Percentiles rank a stretch among this genome's conserved stretches.
Conservation (phyloP, 225 moss, liverwort and hornwort genomes). For the Takakia lepidozioides region DNA sequence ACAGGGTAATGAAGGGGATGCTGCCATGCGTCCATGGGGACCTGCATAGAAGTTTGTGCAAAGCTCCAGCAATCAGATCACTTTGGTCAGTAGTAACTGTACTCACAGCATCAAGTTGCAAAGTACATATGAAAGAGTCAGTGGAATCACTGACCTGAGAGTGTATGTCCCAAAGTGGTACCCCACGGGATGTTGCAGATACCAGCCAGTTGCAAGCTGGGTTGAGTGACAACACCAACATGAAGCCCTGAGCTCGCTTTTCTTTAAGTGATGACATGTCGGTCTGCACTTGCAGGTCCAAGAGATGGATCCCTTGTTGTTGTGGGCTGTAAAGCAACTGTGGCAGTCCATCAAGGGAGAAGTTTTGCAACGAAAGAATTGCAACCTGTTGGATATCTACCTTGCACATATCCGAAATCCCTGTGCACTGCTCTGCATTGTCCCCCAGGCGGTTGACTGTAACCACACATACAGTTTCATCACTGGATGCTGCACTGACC, state of each 20-base stretch:
- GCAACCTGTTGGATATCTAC: constrained; percentile 81
- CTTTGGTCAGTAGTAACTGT: too few species aligned
- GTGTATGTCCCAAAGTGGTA: constrained; percentile 87
- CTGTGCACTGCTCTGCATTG: constrained; percentile 72
- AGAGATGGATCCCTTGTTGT: constrained; percentile 66
- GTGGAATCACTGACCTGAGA: constrained; percentile 42
- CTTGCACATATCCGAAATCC: constrained; percentile 84
- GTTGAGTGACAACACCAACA: constrained; percentile 71
- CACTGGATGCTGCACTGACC: constrained; percentile 76
- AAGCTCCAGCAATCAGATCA: too few species aligned
- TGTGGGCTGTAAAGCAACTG: constrained; percentile 90
- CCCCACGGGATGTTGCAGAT: constrained; percentile 86
- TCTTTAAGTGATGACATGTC: constrained; percentile 75
- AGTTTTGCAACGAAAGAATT: constrained; percentile 76
- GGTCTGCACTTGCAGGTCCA: constrained; percentile 67
- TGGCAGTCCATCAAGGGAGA: constrained; percentile 60
- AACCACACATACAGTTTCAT: constrained; percentile 70
- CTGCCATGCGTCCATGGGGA: constrained; percentile 83
- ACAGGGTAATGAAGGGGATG: constrained; percentile 75
- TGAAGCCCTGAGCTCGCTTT: constrained; percentile 75
- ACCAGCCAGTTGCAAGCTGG: constrained; percentile 89
- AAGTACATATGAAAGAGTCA: too few species aligned
- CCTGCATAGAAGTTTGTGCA: constrained; percentile 14
- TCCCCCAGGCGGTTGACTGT: constrained; percentile 74
- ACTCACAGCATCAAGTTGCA: too few species aligned